These are phyloP conservation scores for Trametes meyenii DNA, from an alignment of 768 basidiomycete genomes.

Conservation along the genomic window DNA sequence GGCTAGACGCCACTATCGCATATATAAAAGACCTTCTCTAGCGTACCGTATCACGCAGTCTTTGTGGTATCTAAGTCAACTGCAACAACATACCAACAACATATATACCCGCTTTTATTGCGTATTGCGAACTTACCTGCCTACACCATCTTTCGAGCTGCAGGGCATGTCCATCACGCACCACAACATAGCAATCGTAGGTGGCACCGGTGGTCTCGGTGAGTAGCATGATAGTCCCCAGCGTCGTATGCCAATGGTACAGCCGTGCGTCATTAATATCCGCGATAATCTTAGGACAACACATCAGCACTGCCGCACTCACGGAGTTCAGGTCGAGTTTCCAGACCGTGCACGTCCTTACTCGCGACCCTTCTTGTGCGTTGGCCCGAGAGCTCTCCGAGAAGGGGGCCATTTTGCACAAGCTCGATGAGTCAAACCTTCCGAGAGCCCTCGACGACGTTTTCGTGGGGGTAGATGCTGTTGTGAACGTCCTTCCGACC, in stretches of 20 bases:
- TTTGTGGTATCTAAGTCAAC: no score
- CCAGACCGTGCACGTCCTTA: conserved; percentile 21
- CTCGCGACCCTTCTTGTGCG: conserved; percentile 19
- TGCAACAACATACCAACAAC: no score
- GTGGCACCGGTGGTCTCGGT: conserved; percentile 18
- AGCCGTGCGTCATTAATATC: not conserved
- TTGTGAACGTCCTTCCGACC: conserved; percentile 24
- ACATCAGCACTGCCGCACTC: conserved; percentile 17
- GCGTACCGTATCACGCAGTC: no score
- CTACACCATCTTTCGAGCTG: not conserved
- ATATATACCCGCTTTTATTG: no score
- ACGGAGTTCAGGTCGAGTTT: conserved; percentile 24
- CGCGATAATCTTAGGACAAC: conserved; percentile 12
- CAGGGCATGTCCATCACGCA: not conserved
- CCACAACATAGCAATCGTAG: conserved; percentile 8
- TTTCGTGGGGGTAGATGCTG: conserved; percentile 25
- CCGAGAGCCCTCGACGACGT: conserved; percentile 15
- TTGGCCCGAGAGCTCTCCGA: conserved; percentile 6
- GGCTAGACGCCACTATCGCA: no score
- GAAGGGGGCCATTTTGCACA: conserved; percentile 23
- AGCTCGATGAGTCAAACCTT: conserved; percentile 12
- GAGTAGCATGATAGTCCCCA: not conserved
- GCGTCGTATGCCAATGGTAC: not conserved
- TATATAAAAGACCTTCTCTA: no score
- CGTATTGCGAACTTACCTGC: not conserved